These are phyloP conservation scores for Aegilops tauschii DNA, from an alignment of 176 grass and related monocot genomes.

Conservation along the genomic window DNA sequence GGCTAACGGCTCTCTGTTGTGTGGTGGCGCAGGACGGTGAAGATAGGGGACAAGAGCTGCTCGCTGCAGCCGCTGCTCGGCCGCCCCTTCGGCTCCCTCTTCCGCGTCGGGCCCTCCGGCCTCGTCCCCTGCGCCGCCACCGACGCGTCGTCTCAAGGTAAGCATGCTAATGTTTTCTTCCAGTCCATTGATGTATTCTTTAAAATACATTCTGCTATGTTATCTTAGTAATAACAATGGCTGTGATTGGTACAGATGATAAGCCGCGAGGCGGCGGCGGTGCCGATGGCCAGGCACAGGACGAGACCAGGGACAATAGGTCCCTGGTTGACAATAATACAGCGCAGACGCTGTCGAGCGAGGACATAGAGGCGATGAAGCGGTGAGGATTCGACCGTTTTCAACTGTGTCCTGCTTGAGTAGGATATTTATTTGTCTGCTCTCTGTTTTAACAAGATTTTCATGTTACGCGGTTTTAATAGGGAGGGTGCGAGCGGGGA, in stretches of 20 bases:
- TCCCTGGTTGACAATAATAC: constrained; percentile 83
- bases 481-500: constrained; percentile 77
- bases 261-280: neutral
- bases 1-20: neutral
- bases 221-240: neutral
- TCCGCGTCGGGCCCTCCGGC: constrained; percentile 18
- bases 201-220: too few species aligned
- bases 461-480: neutral
- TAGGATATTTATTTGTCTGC: neutral
- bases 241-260: constrained; percentile 10
- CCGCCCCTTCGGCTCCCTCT: constrained; percentile 72
- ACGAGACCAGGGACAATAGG: constrained; percentile 80
- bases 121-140: constrained; percentile 25
- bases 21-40: constrained; percentile 52
- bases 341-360: constrained; percentile 83
- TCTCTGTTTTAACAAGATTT: neutral
- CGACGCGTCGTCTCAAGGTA: constrained; percentile 23
- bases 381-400: constrained; percentile 25
- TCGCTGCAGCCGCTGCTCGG: constrained; percentile 69
- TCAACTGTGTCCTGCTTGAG: too few species aligned
- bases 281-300: neutral
- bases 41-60: constrained; percentile 76
- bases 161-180: neutral
- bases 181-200: neutral
- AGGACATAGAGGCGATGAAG: constrained; percentile 90